Conservation (phyloP, 2,329 filamentous ascomycete species). For the Talaromyces sp. region DNA sequence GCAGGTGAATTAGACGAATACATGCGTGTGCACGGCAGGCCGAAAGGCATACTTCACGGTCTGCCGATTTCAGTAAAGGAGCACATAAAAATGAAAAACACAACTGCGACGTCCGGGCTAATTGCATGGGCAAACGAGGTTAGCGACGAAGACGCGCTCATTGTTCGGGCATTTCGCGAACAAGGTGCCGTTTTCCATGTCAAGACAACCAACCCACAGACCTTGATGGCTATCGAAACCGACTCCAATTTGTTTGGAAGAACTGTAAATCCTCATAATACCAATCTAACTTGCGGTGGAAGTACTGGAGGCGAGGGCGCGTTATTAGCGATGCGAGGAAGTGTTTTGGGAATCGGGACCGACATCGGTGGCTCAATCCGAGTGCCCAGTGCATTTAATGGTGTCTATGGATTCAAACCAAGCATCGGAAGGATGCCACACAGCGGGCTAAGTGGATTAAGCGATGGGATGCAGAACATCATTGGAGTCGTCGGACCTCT, state of each 20-base stretch:
- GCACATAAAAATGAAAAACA: conserved; percentile 47
- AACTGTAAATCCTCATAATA: conserved; percentile 36
- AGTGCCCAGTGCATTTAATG: conserved; percentile 19
- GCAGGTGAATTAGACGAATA: conserved; percentile 34
- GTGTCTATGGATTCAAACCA: conserved; percentile 21
- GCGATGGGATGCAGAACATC: conserved; percentile 17
- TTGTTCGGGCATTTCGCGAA: conserved; percentile 10
- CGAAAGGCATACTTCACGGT: conserved; percentile 34
- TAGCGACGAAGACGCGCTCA: conserved; percentile 13
- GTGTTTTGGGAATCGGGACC: conserved; percentile 56
- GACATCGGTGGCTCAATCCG: conserved; percentile 48
- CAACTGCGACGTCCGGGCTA: conserved; percentile 34
- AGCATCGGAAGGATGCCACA: conserved; percentile 17
- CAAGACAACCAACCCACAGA: conserved; percentile 4
- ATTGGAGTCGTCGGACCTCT: conserved; percentile 24
- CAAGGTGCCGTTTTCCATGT: conserved; percentile 6
- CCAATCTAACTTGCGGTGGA: conserved; percentile 26
- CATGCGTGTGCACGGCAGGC: conserved; percentile 20
- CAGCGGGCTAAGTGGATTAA: conserved; percentile 4
- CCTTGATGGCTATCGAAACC: conserved; percentile 4
- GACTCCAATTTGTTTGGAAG: conserved; percentile 39
- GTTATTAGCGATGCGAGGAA: conserved; percentile 56
- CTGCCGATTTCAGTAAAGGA: conserved; percentile 49
- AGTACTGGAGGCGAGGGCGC: conserved; percentile 51
- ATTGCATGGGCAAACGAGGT: conserved; percentile 12